Evolutionary conservation across 495 filamentous ascomycete species (phyloP).

Genomic region (Cetradonia linearis): DNA sequence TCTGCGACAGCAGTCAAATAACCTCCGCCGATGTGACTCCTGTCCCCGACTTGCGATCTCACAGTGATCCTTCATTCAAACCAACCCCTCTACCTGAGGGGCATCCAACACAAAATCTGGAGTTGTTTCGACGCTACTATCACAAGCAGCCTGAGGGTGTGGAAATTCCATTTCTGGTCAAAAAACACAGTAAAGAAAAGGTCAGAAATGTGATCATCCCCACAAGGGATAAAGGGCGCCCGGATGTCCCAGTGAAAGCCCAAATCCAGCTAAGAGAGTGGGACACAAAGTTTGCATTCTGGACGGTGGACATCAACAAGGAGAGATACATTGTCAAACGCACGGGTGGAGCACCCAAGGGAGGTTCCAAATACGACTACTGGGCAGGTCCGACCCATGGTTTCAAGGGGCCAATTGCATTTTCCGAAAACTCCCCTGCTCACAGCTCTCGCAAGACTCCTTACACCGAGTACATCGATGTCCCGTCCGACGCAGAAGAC

Average conservation of each 20-base stretch:
- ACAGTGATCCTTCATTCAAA: background rate
- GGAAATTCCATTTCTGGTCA: background rate
- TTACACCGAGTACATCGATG: background rate
- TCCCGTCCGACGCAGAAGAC: background rate
- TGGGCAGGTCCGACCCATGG: background rate
- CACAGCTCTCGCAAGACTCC: background rate
- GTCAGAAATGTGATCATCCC: background rate
- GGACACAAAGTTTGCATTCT: background rate
- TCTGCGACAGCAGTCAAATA: background rate
- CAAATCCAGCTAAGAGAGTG: background rate
- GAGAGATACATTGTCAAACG: background rate
- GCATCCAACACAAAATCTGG: background rate
- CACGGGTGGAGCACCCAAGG: background rate
- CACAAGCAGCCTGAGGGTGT: background rate
- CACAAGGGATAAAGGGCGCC: background rate
- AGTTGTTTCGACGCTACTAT: background rate
- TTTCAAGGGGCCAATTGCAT: background rate
- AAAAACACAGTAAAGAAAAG: background rate
- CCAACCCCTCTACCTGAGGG: background rate
- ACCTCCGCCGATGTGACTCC: background rate
- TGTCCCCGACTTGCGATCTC: background rate
- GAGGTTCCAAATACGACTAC: background rate
- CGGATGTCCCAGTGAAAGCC: background rate
- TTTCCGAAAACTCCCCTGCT: background rate
- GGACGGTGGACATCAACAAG: background rate